These are phyloP conservation scores for Fagopyrum tataricum DNA, from an alignment of 148 eudicot species.

Conservation along the genomic window DNA sequence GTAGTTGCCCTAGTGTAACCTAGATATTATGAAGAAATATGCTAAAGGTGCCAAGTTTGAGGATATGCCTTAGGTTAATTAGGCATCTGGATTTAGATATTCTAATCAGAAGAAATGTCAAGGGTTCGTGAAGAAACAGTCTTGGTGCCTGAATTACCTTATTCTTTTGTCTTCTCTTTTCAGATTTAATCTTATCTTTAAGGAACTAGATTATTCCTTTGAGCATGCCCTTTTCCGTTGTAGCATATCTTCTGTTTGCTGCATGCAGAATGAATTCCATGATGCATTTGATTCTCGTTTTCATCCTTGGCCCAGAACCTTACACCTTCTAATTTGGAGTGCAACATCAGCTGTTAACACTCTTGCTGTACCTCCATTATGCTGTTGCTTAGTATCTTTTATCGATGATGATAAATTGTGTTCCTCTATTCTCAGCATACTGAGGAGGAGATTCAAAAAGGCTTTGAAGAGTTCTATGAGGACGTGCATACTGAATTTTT, in stretches of 20 bases:
- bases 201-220: not conserved
- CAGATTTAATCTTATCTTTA: not conserved
- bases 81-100: not conserved
- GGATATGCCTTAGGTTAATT: not conserved
- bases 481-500: conserved; percentile 97
- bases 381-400: not conserved
- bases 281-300: not conserved
- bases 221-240: not conserved
- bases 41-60: not conserved
- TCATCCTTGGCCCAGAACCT: not conserved
- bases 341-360: not conserved
- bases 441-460: conserved; percentile 75
- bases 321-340: not conserved
- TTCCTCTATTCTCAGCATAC: conserved; percentile 42
- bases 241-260: not conserved
- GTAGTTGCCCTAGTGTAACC: not conserved
- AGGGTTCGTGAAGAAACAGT: not conserved
- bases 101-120: not conserved
- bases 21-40: not conserved
- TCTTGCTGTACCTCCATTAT: conserved; percentile 1
- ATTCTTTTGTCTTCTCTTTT: not conserved
- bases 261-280: not conserved
- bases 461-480: conserved; percentile 91
- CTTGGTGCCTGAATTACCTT: not conserved
- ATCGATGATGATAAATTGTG: not conserved